Evolutionary conservation across 2,329 filamentous ascomycete genomes (phyloP).

Genomic region (Fusarium aywerte): DNA sequence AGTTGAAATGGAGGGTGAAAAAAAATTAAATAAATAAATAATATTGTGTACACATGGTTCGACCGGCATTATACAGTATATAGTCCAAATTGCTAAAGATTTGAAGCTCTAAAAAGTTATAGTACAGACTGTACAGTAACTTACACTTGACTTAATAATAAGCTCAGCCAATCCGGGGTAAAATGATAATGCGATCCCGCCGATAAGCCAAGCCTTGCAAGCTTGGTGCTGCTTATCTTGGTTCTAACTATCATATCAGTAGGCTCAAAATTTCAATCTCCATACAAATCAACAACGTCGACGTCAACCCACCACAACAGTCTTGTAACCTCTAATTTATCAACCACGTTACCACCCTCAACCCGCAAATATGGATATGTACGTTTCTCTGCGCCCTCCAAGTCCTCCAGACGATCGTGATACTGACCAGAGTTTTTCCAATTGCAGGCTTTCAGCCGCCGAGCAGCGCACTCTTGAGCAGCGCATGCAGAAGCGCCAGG

Average conservation of each 20-base stretch:
- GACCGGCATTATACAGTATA: background rate
- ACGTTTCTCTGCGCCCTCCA: background rate
- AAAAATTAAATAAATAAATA: too few relatives aligned
- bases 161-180: constrained; percentile 36
- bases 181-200: constrained; percentile 50
- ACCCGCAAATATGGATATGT: constrained; percentile 49
- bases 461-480: constrained; percentile 94
- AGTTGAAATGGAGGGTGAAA: too few relatives aligned
- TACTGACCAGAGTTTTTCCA: constrained; percentile 27
- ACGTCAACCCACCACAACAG: constrained; percentile 27
- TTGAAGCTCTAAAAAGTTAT: background rate
- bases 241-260: background rate
- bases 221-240: constrained; percentile 32
- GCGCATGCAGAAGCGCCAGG: constrained; percentile 97
- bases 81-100: background rate
- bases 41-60: background rate
- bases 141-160: background rate
- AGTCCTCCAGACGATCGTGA: background rate
- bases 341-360: constrained; percentile 10
- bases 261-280: constrained; percentile 46
- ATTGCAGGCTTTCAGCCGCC: constrained; percentile 70
- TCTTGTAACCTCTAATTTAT: constrained; percentile 14
- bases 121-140: too few relatives aligned
- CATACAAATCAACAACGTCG: constrained; percentile 29
- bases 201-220: constrained; percentile 40